A percentile compares a stretch with the other conserved stretches of the same genome.
These are phyloP conservation scores for Colletotrichum chrysophilum DNA, from an alignment of 2,329 filamentous ascomycete species.

Conservation along the genomic window DNA sequence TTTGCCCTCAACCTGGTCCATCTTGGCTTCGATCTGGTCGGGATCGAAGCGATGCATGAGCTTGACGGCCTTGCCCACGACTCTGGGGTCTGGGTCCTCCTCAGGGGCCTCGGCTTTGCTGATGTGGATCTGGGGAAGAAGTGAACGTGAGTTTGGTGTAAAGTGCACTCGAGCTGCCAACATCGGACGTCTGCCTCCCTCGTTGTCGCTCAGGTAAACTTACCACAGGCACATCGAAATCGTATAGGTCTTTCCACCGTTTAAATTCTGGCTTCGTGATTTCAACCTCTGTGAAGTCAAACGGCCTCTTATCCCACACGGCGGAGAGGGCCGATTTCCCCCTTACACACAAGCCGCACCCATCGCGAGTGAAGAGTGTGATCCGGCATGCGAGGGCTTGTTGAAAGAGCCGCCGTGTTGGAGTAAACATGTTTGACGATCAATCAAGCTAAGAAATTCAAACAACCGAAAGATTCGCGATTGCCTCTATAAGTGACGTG, in stretches of 20 bases:
- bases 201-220: constrained; percentile 27
- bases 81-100: constrained; percentile 58
- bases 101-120: constrained; percentile 58
- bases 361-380: constrained; percentile 76
- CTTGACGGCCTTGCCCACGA: constrained; percentile 66
- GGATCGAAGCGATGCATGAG: constrained; percentile 80
- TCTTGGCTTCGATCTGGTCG: constrained; percentile 69
- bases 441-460: background rate
- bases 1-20: constrained; percentile 62
- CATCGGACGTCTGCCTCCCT: background rate
- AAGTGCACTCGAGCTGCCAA: background rate
- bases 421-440: constrained; percentile 48
- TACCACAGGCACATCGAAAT: constrained; percentile 84
- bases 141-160: background rate
- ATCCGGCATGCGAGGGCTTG: constrained; percentile 59
- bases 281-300: constrained; percentile 73
- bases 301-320: constrained; percentile 71
- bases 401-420: constrained; percentile 52
- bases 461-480: background rate
- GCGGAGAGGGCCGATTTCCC: constrained; percentile 72
- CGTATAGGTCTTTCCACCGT: constrained; percentile 75
- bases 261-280: constrained; percentile 68
- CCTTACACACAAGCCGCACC: constrained; percentile 73
- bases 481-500: background rate
- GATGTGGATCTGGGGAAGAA: constrained; percentile 59